Evolutionary conservation across 2,329 filamentous ascomycete species (phyloP), one percentile per base, ranked within the genome.

Genomic region (Cercospora nicotianae): DNA sequence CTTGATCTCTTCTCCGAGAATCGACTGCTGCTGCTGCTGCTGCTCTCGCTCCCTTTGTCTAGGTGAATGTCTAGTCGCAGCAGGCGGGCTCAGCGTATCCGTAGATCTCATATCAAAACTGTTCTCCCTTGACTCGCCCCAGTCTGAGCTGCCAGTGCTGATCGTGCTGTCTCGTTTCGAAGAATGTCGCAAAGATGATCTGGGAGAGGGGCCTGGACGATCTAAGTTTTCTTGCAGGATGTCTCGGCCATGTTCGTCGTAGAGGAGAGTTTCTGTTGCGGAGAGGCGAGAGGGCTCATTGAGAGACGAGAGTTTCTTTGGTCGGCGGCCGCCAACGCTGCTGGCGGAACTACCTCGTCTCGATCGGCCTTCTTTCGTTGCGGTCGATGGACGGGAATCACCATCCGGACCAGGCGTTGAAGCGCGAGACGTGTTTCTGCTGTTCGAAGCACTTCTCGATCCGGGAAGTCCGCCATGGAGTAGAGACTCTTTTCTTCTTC

Each of bases 241-340:
- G 7, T 64, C 48, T 55, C 61, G 61, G n/a, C 69, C 66, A 7
- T 48, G 66, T 3, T 68, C 65, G n/a, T 69, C 71, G 58, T 74
- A 68, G 48, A 76, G 57, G 7, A 77, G 36, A 5, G 73, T 76
- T 65, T 76, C 75, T 12, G 75, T 75, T 9, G 74, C 72, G 3
- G 69, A 72, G 5, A 77, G 69, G 12, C 75, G 64, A 62, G 75
- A 76, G 18, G 68, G 71, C 20, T 70, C 67, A 20, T 71, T 69
- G 31, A 67, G 59, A 2, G 65, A 62, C 36, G 60, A 48, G 16
- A 64, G 62, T 48, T 72, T 74, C 33, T 71, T 67, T 9, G 72
- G 67, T 42, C 74, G 67, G n/a, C 74, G 51, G 5, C 63, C 64
- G n/a, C 63, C 70, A 5, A 59, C 67, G 33, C 66, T 70, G 30